A percentile compares a stretch with the other conserved stretches of the same genome.
Conservation (phyloP, 768 basidiomycete genomes). For the Mycena belliarum region DNA sequence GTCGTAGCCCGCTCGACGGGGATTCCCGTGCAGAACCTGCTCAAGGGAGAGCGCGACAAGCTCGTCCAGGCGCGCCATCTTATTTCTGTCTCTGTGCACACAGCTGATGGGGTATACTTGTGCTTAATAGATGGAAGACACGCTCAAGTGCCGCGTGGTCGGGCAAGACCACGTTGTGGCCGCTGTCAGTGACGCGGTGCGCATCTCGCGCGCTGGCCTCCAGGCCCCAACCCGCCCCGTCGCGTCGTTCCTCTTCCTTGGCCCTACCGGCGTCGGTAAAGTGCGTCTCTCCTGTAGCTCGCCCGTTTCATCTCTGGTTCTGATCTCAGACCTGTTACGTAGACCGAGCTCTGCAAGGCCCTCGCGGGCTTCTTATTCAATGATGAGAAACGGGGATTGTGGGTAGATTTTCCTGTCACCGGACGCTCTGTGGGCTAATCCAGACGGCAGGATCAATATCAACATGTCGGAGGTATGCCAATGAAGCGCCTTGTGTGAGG, state of each 20-base stretch:
- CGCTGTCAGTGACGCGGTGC: constrained; percentile 86
- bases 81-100: neutral
- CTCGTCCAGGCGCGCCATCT: constrained; percentile 61
- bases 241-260: constrained; percentile 90
- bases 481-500: neutral
- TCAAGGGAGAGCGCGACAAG: constrained; percentile 89
- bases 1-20: constrained; percentile 90
- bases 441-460: constrained; percentile 69
- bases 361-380: constrained; percentile 89
- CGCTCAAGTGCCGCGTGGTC: constrained; percentile 71
- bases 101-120: constrained; percentile 3
- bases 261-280: constrained; percentile 88
- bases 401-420: too few relatives aligned
- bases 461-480: constrained; percentile 83
- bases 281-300: constrained; percentile 31
- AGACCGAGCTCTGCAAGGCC: constrained; percentile 90
- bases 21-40: constrained; percentile 84
- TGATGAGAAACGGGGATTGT: constrained; percentile 85
- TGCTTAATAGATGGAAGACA: constrained; percentile 95
- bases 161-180: constrained; percentile 90
- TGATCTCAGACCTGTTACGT: neutral
- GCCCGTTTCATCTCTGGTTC: neutral
- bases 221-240: constrained; percentile 88
- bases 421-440: too few relatives aligned
- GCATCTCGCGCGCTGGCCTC: constrained; percentile 89